phyloP scores from a whole-genome alignment of 495 filamentous ascomycete species.

The Clavariopsis aquatica region DNA sequence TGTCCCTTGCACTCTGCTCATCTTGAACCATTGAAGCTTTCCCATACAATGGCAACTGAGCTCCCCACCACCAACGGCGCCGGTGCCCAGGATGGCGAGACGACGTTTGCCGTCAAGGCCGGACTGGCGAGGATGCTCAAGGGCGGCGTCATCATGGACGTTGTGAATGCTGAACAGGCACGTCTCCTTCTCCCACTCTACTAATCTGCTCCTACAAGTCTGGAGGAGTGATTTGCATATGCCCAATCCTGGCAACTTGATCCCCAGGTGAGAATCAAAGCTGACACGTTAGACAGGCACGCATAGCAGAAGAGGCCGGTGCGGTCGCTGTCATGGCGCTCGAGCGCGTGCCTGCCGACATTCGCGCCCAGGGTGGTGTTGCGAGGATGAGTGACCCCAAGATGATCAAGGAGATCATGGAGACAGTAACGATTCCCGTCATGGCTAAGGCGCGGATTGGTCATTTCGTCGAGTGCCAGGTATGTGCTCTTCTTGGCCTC shows the following conservation, averaged over 20 bases:
- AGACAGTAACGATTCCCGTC: slow-evolving; percentile 94
- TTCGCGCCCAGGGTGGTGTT: slow-evolving; percentile 87
- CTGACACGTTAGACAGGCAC: slow-evolving; percentile 56
- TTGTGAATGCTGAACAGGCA: slow-evolving; percentile 89
- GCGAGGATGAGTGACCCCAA: slow-evolving; percentile 94
- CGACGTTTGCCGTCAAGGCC: slow-evolving; percentile 69
- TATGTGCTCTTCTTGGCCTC: slow-evolving; percentile 43
- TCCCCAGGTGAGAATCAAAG: not conserved
- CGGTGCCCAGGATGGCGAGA: slow-evolving; percentile 41
- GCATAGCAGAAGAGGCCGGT: slow-evolving; percentile 96
- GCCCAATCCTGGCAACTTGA: no score
- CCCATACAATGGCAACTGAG: slow-evolving; percentile 43
- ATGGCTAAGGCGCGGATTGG: slow-evolving; percentile 99
- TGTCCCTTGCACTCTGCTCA: not conserved
- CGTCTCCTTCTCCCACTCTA: slow-evolving; percentile 14
- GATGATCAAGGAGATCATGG: slow-evolving; percentile 97
- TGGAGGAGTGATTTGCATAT: not conserved
- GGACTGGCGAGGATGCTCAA: slow-evolving; percentile 96
- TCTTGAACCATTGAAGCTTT: not conserved
- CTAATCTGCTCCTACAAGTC: slow-evolving; percentile 1
- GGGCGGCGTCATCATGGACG: slow-evolving; percentile 99
- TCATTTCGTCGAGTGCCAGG: slow-evolving; percentile 96
- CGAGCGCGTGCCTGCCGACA: slow-evolving; percentile 96
- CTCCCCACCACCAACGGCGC: slow-evolving; percentile 45
- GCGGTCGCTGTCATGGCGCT: slow-evolving; percentile 97